phyloP scores from a whole-genome alignment of 257 asterid genomes.

The Lycium ferocissimum region DNA sequence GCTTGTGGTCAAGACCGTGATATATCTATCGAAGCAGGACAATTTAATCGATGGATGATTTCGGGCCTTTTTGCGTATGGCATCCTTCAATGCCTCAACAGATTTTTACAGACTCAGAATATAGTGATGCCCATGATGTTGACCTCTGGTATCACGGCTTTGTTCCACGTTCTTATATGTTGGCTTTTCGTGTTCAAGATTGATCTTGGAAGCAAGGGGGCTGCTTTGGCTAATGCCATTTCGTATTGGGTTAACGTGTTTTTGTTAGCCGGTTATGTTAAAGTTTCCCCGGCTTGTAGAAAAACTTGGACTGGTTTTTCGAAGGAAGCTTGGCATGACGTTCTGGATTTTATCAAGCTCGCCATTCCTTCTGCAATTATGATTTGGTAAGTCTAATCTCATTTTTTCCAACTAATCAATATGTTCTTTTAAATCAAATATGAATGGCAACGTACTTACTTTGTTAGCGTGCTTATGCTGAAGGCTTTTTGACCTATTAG shows the following conservation, averaged over 20 bases:
- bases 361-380: constrained; percentile 73
- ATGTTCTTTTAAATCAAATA: not conserved
- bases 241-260: constrained; percentile 68
- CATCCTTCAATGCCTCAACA: constrained; percentile 59
- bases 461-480: not conserved
- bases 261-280: constrained; percentile 49
- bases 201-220: constrained; percentile 57
- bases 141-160: constrained; percentile 52
- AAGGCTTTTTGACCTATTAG: not conserved
- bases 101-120: constrained; percentile 68
- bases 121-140: constrained; percentile 66
- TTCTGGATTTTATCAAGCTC: constrained; percentile 52
- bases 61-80: constrained; percentile 65
- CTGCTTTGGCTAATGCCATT: constrained; percentile 64
- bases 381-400: constrained; percentile 57
- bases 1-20: constrained; percentile 59
- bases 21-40: constrained; percentile 62
- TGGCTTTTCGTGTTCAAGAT: constrained; percentile 57
- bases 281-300: constrained; percentile 51
- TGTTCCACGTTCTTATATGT: constrained; percentile 55
- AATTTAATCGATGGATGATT: constrained; percentile 64
- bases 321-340: constrained; percentile 49
- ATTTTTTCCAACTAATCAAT: not conserved
- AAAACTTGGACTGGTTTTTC: constrained; percentile 62
- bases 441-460: not conserved